Evolutionary conservation across 2,329 filamentous ascomycete genomes (phyloP).

Genomic region (Metarhizium humberi): DNA sequence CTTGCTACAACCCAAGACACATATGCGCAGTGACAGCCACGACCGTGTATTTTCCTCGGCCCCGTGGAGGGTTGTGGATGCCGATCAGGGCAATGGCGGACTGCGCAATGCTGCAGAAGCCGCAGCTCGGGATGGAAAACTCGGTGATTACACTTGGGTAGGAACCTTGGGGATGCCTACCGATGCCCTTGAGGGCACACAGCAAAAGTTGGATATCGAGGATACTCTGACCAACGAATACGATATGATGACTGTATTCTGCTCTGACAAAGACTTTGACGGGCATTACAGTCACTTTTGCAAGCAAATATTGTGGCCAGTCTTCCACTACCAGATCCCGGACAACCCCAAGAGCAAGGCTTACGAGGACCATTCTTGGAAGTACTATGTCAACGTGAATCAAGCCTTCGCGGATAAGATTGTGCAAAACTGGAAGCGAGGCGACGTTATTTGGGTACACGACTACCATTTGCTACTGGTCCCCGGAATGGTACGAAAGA

Average conservation of each 20-base stretch:
- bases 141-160: conserved; percentile 77
- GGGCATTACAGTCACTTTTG: conserved; percentile 94
- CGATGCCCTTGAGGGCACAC: conserved; percentile 65
- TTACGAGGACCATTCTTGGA: conserved; percentile 94
- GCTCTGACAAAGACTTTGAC: conserved; percentile 85
- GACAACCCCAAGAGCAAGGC: conserved; percentile 98
- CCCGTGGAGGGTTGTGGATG: conserved; percentile 73
- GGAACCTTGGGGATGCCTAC: conserved; percentile 92
- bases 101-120: conserved; percentile 81
- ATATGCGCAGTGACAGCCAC: conserved; percentile 51
- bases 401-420: conserved; percentile 89
- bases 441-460: conserved; percentile 89
- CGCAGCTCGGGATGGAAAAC: conserved; percentile 57
- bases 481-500: conserved; percentile 79
- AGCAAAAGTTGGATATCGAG: conserved; percentile 74
- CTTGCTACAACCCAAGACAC: conserved; percentile 42
- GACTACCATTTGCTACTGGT: conserved; percentile 91
- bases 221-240: conserved; percentile 73
- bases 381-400: conserved; percentile 88
- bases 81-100: conserved; percentile 87
- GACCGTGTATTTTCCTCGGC: conserved; percentile 66
- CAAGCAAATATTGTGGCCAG: conserved; percentile 96
- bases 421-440: conserved; percentile 83
- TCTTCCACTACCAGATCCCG: conserved; percentile 96
- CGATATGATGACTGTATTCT: conserved; percentile 75